A percentile compares a stretch with the other conserved stretches of the same genome.
Conservation (phyloP, 495 filamentous ascomycete species). For the Parathielavia appendiculata region DNA sequence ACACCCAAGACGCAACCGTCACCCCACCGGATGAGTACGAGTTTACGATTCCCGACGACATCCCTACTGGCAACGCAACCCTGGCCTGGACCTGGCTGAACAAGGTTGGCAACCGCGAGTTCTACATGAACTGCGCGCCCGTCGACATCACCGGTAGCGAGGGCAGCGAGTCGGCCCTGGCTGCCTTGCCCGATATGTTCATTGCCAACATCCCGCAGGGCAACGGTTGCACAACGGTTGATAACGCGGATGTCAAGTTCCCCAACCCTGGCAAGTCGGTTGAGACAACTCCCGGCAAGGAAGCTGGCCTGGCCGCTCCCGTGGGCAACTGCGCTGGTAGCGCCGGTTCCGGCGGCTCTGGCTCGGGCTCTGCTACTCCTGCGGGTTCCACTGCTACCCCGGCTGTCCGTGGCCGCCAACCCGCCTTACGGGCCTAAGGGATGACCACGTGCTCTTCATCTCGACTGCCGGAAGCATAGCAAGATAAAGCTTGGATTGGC, state of each 20-base stretch:
- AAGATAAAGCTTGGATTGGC: not conserved
- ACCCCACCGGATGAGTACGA: constrained; percentile 40
- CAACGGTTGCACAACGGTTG: constrained; percentile 49
- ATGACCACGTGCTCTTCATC: not conserved
- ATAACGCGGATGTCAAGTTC: constrained; percentile 44
- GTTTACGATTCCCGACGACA: constrained; percentile 53
- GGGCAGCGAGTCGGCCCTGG: constrained; percentile 45
- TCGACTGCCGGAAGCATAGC: not conserved
- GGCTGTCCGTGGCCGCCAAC: constrained; percentile 13
- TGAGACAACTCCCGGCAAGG: constrained; percentile 37
- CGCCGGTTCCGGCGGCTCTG: constrained; percentile 5
- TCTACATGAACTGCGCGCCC: constrained; percentile 93
- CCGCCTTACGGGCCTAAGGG: constrained; percentile 8
- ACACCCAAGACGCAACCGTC: constrained; percentile 21
- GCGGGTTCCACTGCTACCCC: constrained; percentile 7
- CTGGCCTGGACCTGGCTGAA: constrained; percentile 92
- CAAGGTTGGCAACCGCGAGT: constrained; percentile 79
- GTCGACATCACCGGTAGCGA: constrained; percentile 56
- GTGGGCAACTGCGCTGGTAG: constrained; percentile 22
- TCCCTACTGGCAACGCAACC: constrained; percentile 57
- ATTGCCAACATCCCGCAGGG: constrained; percentile 60
- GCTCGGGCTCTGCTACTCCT: constrained; percentile 1
- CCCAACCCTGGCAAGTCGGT: constrained; percentile 54
- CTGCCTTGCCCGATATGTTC: constrained; percentile 71
- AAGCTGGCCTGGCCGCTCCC: constrained; percentile 10